A percentile compares a stretch with the other conserved stretches of the same genome.
Conservation (phyloP, 139 green algal species). For the Tetradesmus obliquus region DNA sequence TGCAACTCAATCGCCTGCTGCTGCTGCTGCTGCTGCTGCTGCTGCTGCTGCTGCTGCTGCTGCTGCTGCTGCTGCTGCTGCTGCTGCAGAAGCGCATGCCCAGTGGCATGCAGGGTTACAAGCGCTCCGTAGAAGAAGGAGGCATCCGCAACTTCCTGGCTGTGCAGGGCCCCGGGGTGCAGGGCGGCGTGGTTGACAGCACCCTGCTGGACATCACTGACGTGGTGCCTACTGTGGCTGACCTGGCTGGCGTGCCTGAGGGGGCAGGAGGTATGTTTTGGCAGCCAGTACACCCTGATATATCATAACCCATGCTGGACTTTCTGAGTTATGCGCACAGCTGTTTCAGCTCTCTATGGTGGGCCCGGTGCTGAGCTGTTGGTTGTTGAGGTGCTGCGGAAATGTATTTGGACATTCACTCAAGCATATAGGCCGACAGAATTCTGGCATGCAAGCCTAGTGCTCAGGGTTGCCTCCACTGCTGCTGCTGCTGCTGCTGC, state of each 20-base stretch:
- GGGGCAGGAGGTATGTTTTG: neutral
- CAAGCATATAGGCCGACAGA: too few species aligned
- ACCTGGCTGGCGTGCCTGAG: neutral
- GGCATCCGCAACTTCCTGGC: slow-evolving; percentile 39
- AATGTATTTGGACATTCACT: too few species aligned
- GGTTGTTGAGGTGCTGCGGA: too few species aligned
- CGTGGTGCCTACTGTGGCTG: slow-evolving; percentile 9
- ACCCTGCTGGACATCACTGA: slow-evolving; percentile 34
- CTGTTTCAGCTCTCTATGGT: too few species aligned
- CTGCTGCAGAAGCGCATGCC: slow-evolving; percentile 35
- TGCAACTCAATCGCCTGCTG: too few species aligned
- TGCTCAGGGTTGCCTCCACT: neutral
- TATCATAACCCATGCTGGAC: too few species aligned
- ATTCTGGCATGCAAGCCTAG: too few species aligned
- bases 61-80: neutral
- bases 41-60: neutral
- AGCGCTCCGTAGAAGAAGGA: slow-evolving; percentile 5
- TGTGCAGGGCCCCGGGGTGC: slow-evolving; percentile 28
- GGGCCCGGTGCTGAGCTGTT: too few species aligned
- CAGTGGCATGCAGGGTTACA: slow-evolving; percentile 33
- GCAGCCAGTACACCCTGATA: too few species aligned
- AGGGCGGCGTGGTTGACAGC: slow-evolving; percentile 22
- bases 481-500: neutral
- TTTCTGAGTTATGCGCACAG: too few species aligned
- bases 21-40: too few species aligned